Base-by-base conservation (phyloP, 805 yeast genomes). In the Tetrapisispora taiwanensis region DNA sequence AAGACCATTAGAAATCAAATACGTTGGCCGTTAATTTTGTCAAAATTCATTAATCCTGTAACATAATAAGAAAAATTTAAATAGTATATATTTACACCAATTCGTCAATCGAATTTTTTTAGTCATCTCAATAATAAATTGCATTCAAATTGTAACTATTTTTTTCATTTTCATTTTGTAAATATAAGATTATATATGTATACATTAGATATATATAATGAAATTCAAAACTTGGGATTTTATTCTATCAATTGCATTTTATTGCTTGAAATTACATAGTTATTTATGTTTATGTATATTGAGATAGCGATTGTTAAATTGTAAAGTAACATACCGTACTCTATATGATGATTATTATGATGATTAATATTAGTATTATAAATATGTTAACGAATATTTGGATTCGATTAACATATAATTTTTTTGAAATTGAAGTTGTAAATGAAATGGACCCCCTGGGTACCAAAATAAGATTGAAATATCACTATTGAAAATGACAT, bases 1-100 rank as follows among this genome's bases (percentile, higher is more conserved):
- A 31, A 73, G 95, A 65, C 78, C 78, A 35, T 55, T 82, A n/a
- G 95, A 84, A 68, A 65, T 69, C 62, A 81, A 79, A 62, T 78
- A 77, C 55, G 56, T 71, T 44, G 84, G 70, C 30, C 60, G 63
- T 44, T 59, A 48, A 45, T 26, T 14, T 13, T 17, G 10, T 6
- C 4, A 5, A 26, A 1, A n/a, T 3, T 7, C 30, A 22, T 33
- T 10, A 28, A 28, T 7, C n/a, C 30, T 33, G 22, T 33, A 19
- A 19, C 26, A 18, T 18, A 18, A 18, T 33, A 33, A 28, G 8
- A 18, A 12, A 33, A 19, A 7, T 13, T 12, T 19, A 33, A 19
- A 22, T 20, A 35, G 13, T 24, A 36, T 26, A 24, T 24, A 36
- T 13, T 7, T 15, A 36, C 7, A 7, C 15, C 6, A 36, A 36